Evolutionary conservation across 371 early-diverging fungal species (phyloP), one percentile per base, ranked within the genome.

Genomic region (Amoeboaphelidium protococcarum): DNA sequence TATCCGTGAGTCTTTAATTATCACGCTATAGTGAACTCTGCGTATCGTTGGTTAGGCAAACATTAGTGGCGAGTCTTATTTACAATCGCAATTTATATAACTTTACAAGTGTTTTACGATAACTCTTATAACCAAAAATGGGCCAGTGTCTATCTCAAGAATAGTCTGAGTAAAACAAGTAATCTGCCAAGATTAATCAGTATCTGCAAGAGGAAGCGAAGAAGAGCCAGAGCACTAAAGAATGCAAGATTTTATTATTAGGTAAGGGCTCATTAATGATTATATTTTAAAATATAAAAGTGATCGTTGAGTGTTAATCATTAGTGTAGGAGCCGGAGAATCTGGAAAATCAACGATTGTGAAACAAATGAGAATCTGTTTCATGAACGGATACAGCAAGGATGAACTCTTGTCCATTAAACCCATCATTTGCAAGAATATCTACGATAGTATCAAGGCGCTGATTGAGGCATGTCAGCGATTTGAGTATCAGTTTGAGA

Each of bases 301-400:
- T 10, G 10, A 31, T 10, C 6, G 37, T 31, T 31, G 16, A 31
- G 6, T 31, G 6, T 31, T 16, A 16, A 10, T 6, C 16, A 31
- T 47, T 6, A 10, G 10, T 47, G 41, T 47, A 19, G 52, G 52
- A 3, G 23, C 52, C 13, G 52, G 52, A 23, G 52, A 52, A 25
- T 48, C 49, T 25, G 52, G 52, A 52, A 52, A 52, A 23, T 53
- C 59, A 6, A 56, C 52, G 10, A 49, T 52, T 31, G 44, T 52
- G 21, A 52, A 48, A 44, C 52, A 52, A 52, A 46, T 52, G 44
- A 52, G 44, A 23, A 25, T 48, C 26, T 40, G 52, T 20, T 42
- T 52, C 47, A 26, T 23, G 23, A 31, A 45, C 22, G 52, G 52
- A 47, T 52, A 48, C 40, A 16, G 16, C 3, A 6, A 50, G 6